A percentile compares a stretch with the other conserved stretches of the same genome.
These are phyloP conservation scores for Melocanna baccifera DNA, from an alignment of 176 grass and related monocot species.

Conservation along the genomic window DNA sequence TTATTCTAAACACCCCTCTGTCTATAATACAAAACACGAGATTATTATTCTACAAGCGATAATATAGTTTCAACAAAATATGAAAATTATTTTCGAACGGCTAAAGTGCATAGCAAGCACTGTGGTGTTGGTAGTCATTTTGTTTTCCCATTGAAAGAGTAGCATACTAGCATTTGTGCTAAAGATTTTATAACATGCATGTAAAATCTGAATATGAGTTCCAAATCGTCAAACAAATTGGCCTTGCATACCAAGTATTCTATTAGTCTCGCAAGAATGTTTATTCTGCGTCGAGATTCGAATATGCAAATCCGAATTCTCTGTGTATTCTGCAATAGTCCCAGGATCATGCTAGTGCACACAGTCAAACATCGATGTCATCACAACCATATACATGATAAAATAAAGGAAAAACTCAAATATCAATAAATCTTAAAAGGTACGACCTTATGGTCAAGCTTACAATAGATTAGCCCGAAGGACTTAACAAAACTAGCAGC, in stretches of 20 bases:
- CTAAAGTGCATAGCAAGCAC: neutral
- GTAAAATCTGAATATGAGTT: neutral
- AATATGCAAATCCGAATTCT: no score
- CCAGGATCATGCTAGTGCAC: no score
- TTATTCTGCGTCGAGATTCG: no score
- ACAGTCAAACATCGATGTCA: no score
- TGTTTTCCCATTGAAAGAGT: neutral
- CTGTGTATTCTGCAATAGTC: no score
- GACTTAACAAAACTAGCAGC: no score
- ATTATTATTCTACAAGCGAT: neutral
- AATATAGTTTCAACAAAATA: neutral
- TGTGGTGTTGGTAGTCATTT: neutral
- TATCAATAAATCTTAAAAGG: no score
- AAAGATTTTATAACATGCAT: neutral
- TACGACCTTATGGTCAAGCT: no score
- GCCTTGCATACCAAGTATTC: neutral
- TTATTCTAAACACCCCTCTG: neutral
- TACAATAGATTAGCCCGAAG: no score
- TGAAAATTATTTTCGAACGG: neutral
- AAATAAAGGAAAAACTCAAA: no score
- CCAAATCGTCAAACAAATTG: neutral
- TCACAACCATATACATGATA: no score
- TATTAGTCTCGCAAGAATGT: neutral
- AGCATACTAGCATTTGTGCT: neutral
- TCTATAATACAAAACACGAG: neutral